Evolutionary conservation across 352 stramenopile genomes (phyloP).

Genomic region (Globisporangium takayamanum): DNA sequence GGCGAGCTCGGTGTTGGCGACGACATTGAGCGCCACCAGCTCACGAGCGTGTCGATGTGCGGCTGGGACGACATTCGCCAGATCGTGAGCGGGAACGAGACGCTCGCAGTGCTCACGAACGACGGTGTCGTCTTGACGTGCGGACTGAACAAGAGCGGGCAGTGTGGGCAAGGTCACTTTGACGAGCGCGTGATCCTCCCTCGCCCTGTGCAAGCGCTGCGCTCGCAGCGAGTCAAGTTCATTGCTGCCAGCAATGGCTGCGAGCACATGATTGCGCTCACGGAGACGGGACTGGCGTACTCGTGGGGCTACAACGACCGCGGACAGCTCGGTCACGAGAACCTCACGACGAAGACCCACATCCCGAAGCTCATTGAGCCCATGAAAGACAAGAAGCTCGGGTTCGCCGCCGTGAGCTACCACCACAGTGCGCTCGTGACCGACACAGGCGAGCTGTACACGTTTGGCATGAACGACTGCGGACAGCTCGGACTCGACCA

Average conservation of each 20-base stretch:
- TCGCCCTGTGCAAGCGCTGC: slow-evolving; percentile 65
- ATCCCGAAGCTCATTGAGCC: slow-evolving; percentile 80
- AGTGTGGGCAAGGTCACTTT: slow-evolving; percentile 85
- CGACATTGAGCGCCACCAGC: slow-evolving; percentile 73
- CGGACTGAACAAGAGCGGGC: slow-evolving; percentile 84
- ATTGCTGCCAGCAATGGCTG: slow-evolving; percentile 86
- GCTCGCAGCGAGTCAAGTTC: slow-evolving; percentile 71
- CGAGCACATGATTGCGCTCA: slow-evolving; percentile 84
- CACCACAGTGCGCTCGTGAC: slow-evolving; percentile 80
- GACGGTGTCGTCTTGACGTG: slow-evolving; percentile 75
- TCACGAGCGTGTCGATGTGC: slow-evolving; percentile 71
- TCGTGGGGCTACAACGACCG: slow-evolving; percentile 88
- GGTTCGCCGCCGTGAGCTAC: slow-evolving; percentile 78
- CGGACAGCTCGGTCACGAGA: slow-evolving; percentile 81
- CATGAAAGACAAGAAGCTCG: slow-evolving; percentile 77
- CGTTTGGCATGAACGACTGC: slow-evolving; percentile 88
- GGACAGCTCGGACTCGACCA: slow-evolving; percentile 80
- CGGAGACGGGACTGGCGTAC: slow-evolving; percentile 70
- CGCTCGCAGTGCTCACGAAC: slow-evolving; percentile 76
- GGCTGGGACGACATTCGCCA: slow-evolving; percentile 82
- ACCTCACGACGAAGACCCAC: slow-evolving; percentile 79
- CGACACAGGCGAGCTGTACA: slow-evolving; percentile 71
- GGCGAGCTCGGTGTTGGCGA: slow-evolving; percentile 82
- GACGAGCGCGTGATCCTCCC: slow-evolving; percentile 84
- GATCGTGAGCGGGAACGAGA: slow-evolving; percentile 81